These are phyloP conservation scores for Ophiostoma sp. DNA, from an alignment of 2,329 filamentous ascomycete genomes.

Conservation along the genomic window DNA sequence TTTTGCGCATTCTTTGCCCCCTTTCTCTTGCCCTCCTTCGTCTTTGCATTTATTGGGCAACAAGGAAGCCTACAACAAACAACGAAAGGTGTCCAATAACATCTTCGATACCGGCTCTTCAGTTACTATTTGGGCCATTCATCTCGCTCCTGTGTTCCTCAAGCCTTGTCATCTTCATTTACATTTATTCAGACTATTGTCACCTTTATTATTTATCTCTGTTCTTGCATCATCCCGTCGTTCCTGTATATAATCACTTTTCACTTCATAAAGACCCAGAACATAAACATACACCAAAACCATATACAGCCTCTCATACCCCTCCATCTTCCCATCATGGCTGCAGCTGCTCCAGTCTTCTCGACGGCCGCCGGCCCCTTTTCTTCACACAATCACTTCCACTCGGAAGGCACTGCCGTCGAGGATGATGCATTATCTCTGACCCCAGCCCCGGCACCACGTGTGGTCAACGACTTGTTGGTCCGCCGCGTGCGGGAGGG, in stretches of 20 bases:
- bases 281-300: background rate
- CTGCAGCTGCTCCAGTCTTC: background rate
- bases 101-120: background rate
- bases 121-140: background rate
- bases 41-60: background rate
- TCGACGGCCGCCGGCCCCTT: background rate
- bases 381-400: background rate
- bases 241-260: background rate
- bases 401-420: background rate
- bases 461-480: slow-evolving; percentile 16
- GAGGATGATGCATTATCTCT: background rate
- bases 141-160: background rate
- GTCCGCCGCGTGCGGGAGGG: slow-evolving; percentile 7
- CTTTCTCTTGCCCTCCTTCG: background rate
- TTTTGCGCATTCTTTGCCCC: background rate
- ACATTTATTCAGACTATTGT: background rate
- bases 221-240: background rate
- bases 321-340: background rate
- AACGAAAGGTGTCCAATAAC: background rate
- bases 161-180: background rate
- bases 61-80: background rate
- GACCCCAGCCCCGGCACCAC: background rate
- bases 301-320: background rate
- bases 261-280: background rate
- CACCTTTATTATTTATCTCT: background rate